phyloP scores from a whole-genome alignment of 2,329 filamentous ascomycete genomes.

The Colletotrichum noveboracense region DNA sequence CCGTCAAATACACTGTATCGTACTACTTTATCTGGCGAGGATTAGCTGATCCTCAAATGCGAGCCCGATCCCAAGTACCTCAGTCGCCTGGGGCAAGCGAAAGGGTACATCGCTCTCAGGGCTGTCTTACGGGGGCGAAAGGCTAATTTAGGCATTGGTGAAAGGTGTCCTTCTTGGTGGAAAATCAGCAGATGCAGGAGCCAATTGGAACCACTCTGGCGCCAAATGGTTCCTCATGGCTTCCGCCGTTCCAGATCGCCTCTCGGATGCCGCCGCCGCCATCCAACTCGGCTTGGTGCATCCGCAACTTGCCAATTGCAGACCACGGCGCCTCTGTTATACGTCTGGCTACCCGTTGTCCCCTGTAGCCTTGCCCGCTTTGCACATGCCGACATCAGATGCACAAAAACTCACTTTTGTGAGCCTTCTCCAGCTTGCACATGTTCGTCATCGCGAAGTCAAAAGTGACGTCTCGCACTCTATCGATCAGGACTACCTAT shows the following conservation, averaged over 20 bases:
- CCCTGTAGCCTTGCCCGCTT: slow-evolving; percentile 3
- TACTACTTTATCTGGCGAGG: slow-evolving; percentile 19
- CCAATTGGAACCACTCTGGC: slow-evolving; percentile 14
- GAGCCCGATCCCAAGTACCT: slow-evolving; percentile 2
- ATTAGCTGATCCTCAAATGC: slow-evolving; percentile 13
- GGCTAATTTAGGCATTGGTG: not conserved
- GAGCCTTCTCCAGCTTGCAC: not conserved
- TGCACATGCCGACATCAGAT: not conserved
- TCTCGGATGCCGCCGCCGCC: slow-evolving; percentile 18
- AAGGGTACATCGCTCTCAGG: not conserved
- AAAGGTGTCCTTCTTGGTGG: slow-evolving; percentile 24
- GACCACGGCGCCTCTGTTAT: slow-evolving; percentile 3
- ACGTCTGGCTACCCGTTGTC: not conserved
- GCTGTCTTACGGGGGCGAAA: not conserved
- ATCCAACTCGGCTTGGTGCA: slow-evolving; percentile 20
- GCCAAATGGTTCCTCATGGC: not conserved
- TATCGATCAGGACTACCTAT: not conserved
- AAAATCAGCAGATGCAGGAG: slow-evolving; percentile 24
- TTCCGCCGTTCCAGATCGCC: slow-evolving; percentile 14
- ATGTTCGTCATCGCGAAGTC: not conserved
- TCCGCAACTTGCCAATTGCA: slow-evolving; percentile 16
- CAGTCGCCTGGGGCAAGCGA: not conserved
- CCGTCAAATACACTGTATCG: not conserved
- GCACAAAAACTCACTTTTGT: not conserved
- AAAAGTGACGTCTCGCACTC: not conserved